Conservation (phyloP, 768 basidiomycete genomes). For the Lactarius akahatsu region DNA sequence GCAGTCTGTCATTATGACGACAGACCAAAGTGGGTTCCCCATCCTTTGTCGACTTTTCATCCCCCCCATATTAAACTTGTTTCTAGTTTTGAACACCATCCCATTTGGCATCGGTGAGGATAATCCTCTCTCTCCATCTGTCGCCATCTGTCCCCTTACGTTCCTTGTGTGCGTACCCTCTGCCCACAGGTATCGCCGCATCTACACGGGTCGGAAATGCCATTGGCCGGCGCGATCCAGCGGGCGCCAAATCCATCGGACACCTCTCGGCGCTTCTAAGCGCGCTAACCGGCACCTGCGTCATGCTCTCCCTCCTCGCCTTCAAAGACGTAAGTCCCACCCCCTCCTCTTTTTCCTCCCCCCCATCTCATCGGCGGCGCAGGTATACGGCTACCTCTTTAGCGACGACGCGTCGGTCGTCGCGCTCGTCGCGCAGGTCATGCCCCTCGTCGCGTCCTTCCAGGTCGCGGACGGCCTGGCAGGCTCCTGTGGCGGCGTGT, state of each 20-base stretch:
- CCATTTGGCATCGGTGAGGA: conserved; percentile 65
- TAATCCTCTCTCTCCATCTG: not conserved
- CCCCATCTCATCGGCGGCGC: not conserved
- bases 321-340: conserved; percentile 50
- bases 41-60: too few relatives aligned
- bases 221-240: conserved; percentile 56
- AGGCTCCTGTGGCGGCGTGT: conserved; percentile 49
- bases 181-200: conserved; percentile 55
- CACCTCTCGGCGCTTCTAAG: conserved; percentile 66
- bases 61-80: not conserved
- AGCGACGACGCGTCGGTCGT: conserved; percentile 62
- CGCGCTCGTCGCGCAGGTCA: conserved; percentile 46
- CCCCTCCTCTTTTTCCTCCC: not conserved
- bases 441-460: conserved; percentile 56
- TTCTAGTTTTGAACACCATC: conserved; percentile 63
- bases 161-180: too few relatives aligned
- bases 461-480: conserved; percentile 55
- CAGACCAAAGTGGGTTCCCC: conserved; percentile 59
- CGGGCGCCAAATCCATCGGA: conserved; percentile 54
- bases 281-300: conserved; percentile 52
- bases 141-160: not conserved
- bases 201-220: conserved; percentile 73
- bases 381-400: conserved; percentile 69
- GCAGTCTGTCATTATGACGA: conserved; percentile 78
- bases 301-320: conserved; percentile 60